Percentiles rank a stretch among this genome's conserved stretches.
phyloP scores from a whole-genome alignment of 345 rosid species.

The Lepidium africanum region DNA sequence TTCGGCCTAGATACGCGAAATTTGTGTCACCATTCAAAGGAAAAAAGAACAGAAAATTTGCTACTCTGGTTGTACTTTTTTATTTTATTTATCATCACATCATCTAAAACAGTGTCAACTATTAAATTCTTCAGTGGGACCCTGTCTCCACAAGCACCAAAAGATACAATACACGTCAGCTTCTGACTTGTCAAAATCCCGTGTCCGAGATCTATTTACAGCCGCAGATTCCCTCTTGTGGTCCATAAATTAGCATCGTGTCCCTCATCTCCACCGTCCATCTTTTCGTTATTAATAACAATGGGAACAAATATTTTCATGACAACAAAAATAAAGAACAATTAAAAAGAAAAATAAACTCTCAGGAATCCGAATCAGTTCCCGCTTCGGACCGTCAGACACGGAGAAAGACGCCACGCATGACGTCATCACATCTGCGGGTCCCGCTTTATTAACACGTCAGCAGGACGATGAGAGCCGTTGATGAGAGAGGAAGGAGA shows the following conservation, averaged over 20 bases:
- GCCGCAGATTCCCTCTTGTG: slow-evolving; percentile 33
- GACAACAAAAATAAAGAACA: not conserved
- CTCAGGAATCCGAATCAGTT: slow-evolving; percentile 7
- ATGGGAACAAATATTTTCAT: not conserved
- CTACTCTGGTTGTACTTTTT: not conserved
- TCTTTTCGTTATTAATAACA: not conserved
- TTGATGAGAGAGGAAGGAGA: slow-evolving; percentile 9
- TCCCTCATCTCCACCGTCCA: slow-evolving; percentile 8
- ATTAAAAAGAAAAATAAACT: not conserved
- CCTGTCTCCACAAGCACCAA: not conserved
- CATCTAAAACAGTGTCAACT: slow-evolving; percentile 16
- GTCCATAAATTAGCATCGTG: slow-evolving; percentile 20
- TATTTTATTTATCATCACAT: not conserved
- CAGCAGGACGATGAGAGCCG: slow-evolving; percentile 27
- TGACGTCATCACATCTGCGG: slow-evolving; percentile 6
- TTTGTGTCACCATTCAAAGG: too few species aligned
- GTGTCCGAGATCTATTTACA: slow-evolving; percentile 29
- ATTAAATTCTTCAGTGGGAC: slow-evolving; percentile 6
- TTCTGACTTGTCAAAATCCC: slow-evolving; percentile 16
- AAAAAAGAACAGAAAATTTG: not conserved
- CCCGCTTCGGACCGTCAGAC: slow-evolving; percentile 21
- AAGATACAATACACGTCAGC: slow-evolving; percentile 7
- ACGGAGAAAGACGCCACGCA: slow-evolving; percentile 4
- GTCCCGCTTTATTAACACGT: not conserved
- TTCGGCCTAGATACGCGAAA: too few species aligned